Evolutionary conservation across 1,139 yeast genomes (phyloP), one percentile per base, ranked within the genome.

Genomic region (Pichia sp.): DNA sequence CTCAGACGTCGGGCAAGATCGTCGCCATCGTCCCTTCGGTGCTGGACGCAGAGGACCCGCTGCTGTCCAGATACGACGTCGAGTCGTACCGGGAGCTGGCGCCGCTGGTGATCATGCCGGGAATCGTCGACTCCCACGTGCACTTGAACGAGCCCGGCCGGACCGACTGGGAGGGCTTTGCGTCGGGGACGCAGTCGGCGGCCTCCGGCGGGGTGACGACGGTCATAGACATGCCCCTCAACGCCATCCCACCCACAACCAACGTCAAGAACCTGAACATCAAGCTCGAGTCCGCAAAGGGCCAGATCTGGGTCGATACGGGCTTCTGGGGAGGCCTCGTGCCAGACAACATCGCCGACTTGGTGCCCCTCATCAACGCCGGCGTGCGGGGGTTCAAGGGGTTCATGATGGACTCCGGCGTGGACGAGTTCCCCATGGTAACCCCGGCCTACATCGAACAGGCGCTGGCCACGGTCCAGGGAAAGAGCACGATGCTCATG

Each of bases 281-380:
- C 58, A 92, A 92, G 68, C 75, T 89, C 57, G 74, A 77, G 16
- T 97, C 97, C 1, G 95, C 97, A 1, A 72, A 75, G 59, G 86
- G 82, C 52, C 87, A 90, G 69, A 80, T 92, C 57, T 90, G 96
- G 95, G 95, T 88, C 41, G 97, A 92, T 66, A 90, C 88, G 11
- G 97, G 90, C 0, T 90, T 92, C 69, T 92, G 97, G 97, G 98
- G 97, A 53, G 98, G 97, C 0, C 73, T 90, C 60, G 80, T 92
- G 42, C 98, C 97, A 4, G 79, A 77, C 56, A 92, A 92, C 69
- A 68, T 85, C 56, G 72, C 78, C 11, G 84, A 88, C 61, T 75
- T 90, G 61, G 74, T 79, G 29, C 96, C 96, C 0, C 76, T 92
- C 62, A 84, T 90, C 57, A 71, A 81, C 55, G 85, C 88, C 65